Evolutionary conservation across 305 asterid genomes (phyloP).

Genomic region (Coffea humblotiana): DNA sequence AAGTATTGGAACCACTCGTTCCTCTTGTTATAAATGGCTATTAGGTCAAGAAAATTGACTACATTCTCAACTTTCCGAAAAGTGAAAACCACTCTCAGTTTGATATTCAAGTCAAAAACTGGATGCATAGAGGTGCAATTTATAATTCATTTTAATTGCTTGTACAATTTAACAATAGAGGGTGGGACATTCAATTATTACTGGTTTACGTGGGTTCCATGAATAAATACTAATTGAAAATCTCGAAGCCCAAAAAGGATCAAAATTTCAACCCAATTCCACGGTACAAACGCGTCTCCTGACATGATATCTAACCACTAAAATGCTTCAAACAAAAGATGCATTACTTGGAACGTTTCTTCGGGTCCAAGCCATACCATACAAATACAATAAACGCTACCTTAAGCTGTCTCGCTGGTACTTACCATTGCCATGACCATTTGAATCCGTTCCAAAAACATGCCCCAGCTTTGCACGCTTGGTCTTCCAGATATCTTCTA

Average conservation of each 20-base stretch:
- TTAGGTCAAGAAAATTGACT: not conserved
- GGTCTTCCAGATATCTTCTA: conserved; percentile 78
- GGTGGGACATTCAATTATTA: too few species aligned
- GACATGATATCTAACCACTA: not conserved
- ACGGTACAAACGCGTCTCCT: not conserved
- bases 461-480: conserved; percentile 91
- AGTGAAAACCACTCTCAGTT: too few species aligned
- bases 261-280: not conserved
- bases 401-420: not conserved
- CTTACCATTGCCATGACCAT: conserved; percentile 25
- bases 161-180: too few species aligned
- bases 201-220: too few species aligned
- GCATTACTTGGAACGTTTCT: not conserved
- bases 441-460: conserved; percentile 50
- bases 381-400: not conserved
- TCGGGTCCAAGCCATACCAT: not conserved
- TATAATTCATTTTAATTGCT: too few species aligned
- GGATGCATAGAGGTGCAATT: too few species aligned
- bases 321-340: not conserved
- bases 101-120: not conserved
- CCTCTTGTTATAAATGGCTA: not conserved
- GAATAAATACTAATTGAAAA: too few species aligned
- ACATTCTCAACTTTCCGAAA: not conserved
- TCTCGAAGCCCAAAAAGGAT: not conserved
- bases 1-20: not conserved